These are phyloP conservation scores for Teunomyces pallodes DNA, from an alignment of 805 yeast genomes.

Conservation along the genomic window DNA sequence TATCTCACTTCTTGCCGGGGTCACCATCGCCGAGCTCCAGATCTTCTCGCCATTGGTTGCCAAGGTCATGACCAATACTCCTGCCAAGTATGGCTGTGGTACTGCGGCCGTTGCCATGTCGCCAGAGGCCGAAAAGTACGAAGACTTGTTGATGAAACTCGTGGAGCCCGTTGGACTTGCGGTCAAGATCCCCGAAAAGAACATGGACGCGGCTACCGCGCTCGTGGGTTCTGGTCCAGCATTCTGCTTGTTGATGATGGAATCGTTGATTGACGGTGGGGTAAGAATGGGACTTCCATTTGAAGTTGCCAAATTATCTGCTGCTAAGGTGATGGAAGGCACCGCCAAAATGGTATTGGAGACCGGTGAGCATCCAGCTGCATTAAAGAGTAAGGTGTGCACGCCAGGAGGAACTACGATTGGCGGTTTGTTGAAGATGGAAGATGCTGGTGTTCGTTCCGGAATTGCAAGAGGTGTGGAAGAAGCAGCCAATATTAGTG, in stretches of 20 bases:
- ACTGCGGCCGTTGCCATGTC: conserved; percentile 90
- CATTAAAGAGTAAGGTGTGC: conserved; percentile 80
- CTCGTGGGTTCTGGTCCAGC: conserved; percentile 98
- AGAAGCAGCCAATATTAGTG: conserved; percentile 85
- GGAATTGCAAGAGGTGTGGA: conserved; percentile 86
- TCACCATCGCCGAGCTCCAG: conserved; percentile 70
- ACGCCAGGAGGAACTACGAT: conserved; percentile 99
- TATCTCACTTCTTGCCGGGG: conserved; percentile 88
- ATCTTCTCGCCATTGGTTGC: conserved; percentile 60
- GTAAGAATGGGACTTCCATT: conserved; percentile 91
- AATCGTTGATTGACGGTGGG: conserved; percentile 91
- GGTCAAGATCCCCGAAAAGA: conserved; percentile 74
- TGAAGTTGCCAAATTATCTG: conserved; percentile 77
- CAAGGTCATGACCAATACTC: conserved; percentile 97
- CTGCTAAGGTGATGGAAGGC: conserved; percentile 92
- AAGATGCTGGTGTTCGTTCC: conserved; percentile 84
- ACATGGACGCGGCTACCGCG: conserved; percentile 95
- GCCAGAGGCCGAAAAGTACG: conserved; percentile 40
- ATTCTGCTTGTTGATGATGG: conserved; percentile 83
- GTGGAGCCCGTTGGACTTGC: conserved; percentile 67
- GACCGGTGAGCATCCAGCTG: conserved; percentile 86
- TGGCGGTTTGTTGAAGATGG: conserved; percentile 90
- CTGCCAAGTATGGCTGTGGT: conserved; percentile 89
- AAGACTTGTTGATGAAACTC: conserved; percentile 50
- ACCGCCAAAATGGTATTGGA: conserved; percentile 85